These are phyloP conservation scores for Solanum hybrid DNA, from an alignment of 305 asterid species.

Conservation along the genomic window DNA sequence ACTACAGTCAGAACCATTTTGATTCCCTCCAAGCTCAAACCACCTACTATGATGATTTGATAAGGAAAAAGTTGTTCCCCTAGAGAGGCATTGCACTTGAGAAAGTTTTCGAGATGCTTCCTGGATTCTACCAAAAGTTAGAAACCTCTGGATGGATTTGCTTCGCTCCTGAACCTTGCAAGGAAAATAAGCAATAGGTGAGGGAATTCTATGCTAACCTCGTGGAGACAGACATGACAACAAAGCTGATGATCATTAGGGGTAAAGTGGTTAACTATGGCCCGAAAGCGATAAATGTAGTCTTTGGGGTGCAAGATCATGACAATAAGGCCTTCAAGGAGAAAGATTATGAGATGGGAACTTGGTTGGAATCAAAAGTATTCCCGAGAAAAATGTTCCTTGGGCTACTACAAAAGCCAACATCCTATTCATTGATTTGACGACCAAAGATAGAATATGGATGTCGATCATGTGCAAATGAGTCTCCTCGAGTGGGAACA, in stretches of 20 bases:
- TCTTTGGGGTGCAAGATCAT: not conserved
- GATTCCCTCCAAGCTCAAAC: not conserved
- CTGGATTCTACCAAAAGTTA: not conserved
- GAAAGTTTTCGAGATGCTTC: not conserved
- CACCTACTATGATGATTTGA: not conserved
- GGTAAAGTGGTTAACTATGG: not conserved
- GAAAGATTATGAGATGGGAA: not conserved
- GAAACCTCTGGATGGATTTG: not conserved
- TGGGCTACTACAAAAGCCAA: not conserved
- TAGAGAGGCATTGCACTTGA: not conserved
- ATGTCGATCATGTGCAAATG: not conserved
- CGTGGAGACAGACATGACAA: not conserved
- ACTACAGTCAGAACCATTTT: not conserved
- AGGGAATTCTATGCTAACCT: not conserved
- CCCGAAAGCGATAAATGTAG: not conserved
- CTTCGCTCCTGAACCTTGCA: not conserved
- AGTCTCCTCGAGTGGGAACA: not conserved
- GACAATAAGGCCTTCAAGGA: not conserved
- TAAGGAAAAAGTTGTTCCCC: not conserved
- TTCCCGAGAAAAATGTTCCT: not conserved
- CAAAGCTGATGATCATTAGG: not conserved
- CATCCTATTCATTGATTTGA: not conserved
- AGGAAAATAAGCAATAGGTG: not conserved
- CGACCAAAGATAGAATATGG: not conserved
- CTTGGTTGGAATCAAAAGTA: not conserved